Percentiles rank a stretch among this genome's conserved stretches.
These are phyloP conservation scores for Suillus alpinus DNA, from an alignment of 768 basidiomycete species.

Conservation along the genomic window DNA sequence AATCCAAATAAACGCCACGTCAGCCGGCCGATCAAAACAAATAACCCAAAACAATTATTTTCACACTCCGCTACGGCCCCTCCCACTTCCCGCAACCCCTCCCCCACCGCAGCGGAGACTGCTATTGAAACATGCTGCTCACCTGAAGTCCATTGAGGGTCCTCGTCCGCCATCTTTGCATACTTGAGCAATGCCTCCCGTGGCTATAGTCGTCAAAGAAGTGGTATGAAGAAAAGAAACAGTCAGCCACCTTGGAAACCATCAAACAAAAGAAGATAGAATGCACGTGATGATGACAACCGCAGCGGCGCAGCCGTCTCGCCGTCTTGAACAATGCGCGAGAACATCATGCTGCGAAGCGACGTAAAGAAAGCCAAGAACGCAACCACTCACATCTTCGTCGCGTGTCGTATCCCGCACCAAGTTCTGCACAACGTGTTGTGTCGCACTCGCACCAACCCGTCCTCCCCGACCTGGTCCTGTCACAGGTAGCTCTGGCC, in stretches of 20 bases:
- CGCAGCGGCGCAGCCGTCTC: not conserved
- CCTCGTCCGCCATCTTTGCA: conserved; percentile 69
- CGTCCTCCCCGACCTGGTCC: conserved; percentile 93
- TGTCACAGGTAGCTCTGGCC: conserved; percentile 89
- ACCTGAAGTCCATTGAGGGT: conserved; percentile 87
- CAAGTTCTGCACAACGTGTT: conserved; percentile 93
- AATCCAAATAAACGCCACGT: conserved; percentile 55
- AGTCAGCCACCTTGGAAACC: conserved; percentile 29
- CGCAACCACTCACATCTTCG: conserved; percentile 79
- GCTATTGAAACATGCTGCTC: conserved; percentile 31
- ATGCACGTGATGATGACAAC: conserved; percentile 14
- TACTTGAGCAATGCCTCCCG: conserved; percentile 96
- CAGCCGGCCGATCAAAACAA: conserved; percentile 40
- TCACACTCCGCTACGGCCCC: conserved; percentile 29
- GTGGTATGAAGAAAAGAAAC: conserved; percentile 18
- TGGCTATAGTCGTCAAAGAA: conserved; percentile 56
- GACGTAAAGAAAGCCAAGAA: conserved; percentile 9
- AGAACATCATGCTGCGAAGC: conserved; percentile 1
- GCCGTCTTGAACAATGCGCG: not conserved
- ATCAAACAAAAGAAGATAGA: conserved; percentile 16
- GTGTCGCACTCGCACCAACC: conserved; percentile 95
- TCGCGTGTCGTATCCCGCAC: conserved; percentile 88
- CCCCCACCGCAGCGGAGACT: conserved; percentile 25
- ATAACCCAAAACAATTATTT: conserved; percentile 28
- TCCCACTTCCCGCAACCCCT: conserved; percentile 14